Evolutionary conservation across 352 stramenopile genomes (phyloP).

Genomic region (Globisporangium emineosum): DNA sequence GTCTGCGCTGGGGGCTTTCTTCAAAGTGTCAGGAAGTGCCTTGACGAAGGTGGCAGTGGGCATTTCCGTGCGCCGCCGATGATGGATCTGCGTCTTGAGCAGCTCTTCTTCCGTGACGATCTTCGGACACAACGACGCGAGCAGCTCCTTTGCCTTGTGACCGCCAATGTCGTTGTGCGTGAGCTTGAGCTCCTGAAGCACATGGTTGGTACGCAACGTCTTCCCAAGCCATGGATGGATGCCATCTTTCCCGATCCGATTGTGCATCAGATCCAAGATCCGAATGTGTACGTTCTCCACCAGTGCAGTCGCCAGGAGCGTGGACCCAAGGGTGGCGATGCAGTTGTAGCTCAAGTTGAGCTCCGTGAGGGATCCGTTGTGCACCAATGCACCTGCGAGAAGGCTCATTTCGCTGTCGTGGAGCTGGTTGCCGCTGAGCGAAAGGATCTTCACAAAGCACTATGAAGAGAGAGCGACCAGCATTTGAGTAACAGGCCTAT

Average conservation of each 20-base stretch:
- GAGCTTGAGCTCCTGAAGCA: constrained; percentile 52
- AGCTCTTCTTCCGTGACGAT: constrained; percentile 42
- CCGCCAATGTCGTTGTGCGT: constrained; percentile 70
- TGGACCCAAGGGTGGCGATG: constrained; percentile 49
- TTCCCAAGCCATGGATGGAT: constrained; percentile 59
- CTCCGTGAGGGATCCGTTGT: constrained; percentile 46
- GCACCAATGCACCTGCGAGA: constrained; percentile 45
- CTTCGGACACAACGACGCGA: constrained; percentile 42
- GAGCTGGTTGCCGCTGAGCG: constrained; percentile 66
- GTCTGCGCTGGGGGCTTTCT: constrained; percentile 8
- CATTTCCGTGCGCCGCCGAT: constrained; percentile 22
- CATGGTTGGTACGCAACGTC: constrained; percentile 45
- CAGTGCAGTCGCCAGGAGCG: constrained; percentile 48
- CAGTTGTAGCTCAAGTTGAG: constrained; percentile 75
- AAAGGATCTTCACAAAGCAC: constrained; percentile 55
- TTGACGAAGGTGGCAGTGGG: constrained; percentile 12
- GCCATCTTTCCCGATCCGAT: constrained; percentile 55
- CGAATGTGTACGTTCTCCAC: constrained; percentile 35
- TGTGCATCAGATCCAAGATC: constrained; percentile 65
- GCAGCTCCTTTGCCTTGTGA: constrained; percentile 44
- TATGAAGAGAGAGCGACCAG: constrained; percentile 17
- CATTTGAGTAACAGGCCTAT: not conserved
- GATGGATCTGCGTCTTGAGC: constrained; percentile 48
- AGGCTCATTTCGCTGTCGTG: constrained; percentile 48
- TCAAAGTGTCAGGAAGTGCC: not conserved